These are phyloP conservation scores for Suhomyces anneliseae DNA, from an alignment of 1,139 yeast genomes.

Conservation along the genomic window DNA sequence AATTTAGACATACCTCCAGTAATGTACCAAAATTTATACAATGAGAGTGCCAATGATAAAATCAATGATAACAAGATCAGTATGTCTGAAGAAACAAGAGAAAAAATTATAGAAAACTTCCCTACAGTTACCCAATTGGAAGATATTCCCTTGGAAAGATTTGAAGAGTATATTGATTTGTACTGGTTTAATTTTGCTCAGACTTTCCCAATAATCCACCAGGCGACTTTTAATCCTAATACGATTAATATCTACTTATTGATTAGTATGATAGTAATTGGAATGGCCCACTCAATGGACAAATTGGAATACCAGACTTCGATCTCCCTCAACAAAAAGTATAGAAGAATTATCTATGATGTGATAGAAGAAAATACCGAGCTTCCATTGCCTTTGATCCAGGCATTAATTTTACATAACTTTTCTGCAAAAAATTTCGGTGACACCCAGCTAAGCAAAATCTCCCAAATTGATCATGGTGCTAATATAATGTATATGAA, in stretches of 20 bases:
- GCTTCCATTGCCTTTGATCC: not conserved
- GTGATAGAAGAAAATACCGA: constrained; percentile 1
- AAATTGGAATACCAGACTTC: not conserved
- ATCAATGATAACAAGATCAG: not conserved
- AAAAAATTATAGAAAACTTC: not conserved
- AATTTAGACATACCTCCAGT: not conserved
- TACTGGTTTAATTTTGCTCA: constrained; percentile 1
- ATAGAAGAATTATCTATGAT: not conserved
- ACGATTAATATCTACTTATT: not conserved
- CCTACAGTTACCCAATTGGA: not conserved
- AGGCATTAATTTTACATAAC: not conserved
- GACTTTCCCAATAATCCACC: not conserved
- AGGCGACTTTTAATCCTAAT: constrained; percentile 1
- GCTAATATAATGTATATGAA: constrained; percentile 1
- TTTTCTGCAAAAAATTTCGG: constrained; percentile 1
- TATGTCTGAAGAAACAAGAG: not conserved
- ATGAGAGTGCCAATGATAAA: not conserved
- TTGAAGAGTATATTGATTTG: not conserved
- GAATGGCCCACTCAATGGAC: constrained; percentile 1
- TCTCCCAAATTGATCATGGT: constrained; percentile 1
- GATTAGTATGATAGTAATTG: not conserved
- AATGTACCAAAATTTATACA: constrained; percentile 1
- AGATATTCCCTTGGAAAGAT: not conserved
- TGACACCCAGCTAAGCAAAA: not conserved
- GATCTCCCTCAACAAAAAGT: not conserved